phyloP scores from a whole-genome alignment of 441 rosid species.

The Iberis amara region DNA sequence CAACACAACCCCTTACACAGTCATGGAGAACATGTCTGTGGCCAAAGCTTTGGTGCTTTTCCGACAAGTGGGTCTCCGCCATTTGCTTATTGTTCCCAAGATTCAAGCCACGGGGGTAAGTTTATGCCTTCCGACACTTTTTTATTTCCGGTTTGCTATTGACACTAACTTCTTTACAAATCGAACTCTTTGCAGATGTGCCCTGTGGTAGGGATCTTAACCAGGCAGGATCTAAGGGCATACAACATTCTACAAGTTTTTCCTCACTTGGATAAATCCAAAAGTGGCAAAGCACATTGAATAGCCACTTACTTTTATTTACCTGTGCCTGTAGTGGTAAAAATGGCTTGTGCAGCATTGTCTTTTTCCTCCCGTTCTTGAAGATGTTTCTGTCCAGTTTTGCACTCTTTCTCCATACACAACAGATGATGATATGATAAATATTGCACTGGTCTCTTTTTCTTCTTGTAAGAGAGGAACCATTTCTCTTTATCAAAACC shows the following conservation, averaged over 20 bases:
- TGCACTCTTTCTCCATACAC: constrained; percentile 27
- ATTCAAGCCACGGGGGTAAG: constrained; percentile 70
- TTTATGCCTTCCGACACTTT: constrained; percentile 3
- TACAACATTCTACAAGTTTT: constrained; percentile 45
- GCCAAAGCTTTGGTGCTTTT: constrained; percentile 84
- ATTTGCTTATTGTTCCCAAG: constrained; percentile 65
- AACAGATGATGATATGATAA: constrained; percentile 22
- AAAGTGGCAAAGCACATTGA: constrained; percentile 33
- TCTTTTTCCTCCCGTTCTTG: constrained; percentile 6
- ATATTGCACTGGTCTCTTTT: constrained; percentile 16
- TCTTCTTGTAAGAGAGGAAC: constrained; percentile 10
- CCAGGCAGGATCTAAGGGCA: constrained; percentile 69
- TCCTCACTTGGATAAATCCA: constrained; percentile 51
- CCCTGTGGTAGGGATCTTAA: constrained; percentile 65
- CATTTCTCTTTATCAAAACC: constrained; percentile 11
- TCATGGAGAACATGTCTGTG: constrained; percentile 72
- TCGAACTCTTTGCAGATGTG: constrained; percentile 38
- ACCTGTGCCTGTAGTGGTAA: constrained; percentile 20
- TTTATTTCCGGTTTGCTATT: background rate
- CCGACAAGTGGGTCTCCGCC: constrained; percentile 74
- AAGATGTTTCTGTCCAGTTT: constrained; percentile 30
- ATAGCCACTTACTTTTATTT: constrained; percentile 13
- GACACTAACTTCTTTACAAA: constrained; percentile 4
- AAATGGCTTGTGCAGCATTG: constrained; percentile 14
- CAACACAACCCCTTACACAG: constrained; percentile 77